Conservation (phyloP, 371 early-diverging fungal genomes). For the Blakeslea trispora region DNA sequence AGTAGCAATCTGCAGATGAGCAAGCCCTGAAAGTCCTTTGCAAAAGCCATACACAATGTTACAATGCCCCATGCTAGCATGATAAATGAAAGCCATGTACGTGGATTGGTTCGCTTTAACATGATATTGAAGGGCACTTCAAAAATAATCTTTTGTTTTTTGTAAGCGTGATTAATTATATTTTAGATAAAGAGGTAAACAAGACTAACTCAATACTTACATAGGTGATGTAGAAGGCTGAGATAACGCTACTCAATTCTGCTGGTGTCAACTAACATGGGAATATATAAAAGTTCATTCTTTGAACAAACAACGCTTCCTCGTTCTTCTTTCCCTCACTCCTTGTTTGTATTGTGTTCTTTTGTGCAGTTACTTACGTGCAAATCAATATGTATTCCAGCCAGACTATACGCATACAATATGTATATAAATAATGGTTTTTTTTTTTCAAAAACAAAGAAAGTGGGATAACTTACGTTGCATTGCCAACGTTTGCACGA, state of each 20-base stretch:
- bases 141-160: conserved; percentile 32
- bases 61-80: conserved; percentile 52
- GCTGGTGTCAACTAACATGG: conserved; percentile 28
- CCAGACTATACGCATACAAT: conserved; percentile 22
- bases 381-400: conserved; percentile 25
- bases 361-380: conserved; percentile 21
- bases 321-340: too few relatives aligned
- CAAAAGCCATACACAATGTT: conserved; percentile 44
- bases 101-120: conserved; percentile 42
- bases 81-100: conserved; percentile 47
- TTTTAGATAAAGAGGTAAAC: too few relatives aligned
- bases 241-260: conserved; percentile 30
- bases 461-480: conserved; percentile 34
- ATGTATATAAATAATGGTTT: neutral
- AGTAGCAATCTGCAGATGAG: conserved; percentile 29
- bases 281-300: conserved; percentile 9
- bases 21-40: conserved; percentile 32
- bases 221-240: conserved; percentile 47
- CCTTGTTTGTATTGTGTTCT: neutral
- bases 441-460: conserved; percentile 14
- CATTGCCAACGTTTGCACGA: conserved; percentile 52
- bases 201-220: conserved; percentile 17
- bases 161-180: too few relatives aligned
- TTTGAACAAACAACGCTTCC: too few relatives aligned
- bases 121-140: conserved; percentile 53